These are phyloP conservation scores for Debaryomyces tyrocola DNA, from an alignment of 805 yeast genomes.

Conservation along the genomic window DNA sequence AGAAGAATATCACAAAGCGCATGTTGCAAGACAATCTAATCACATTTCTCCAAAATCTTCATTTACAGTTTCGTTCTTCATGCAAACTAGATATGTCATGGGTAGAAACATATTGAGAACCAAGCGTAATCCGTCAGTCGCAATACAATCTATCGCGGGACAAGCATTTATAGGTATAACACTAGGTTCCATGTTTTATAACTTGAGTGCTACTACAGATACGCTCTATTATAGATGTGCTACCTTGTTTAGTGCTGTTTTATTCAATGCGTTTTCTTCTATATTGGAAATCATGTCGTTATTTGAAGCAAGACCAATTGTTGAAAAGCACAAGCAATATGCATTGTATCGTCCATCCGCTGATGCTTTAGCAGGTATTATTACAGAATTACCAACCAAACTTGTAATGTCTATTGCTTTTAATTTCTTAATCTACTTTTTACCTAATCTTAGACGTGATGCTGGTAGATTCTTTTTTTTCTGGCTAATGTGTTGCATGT, in stretches of 20 bases:
- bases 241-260: conserved; percentile 57
- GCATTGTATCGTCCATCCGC: conserved; percentile 74
- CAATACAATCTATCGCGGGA: conserved; percentile 51
- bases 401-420: conserved; percentile 29
- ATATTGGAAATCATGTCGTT: conserved; percentile 59
- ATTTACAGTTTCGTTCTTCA: conserved; percentile 43
- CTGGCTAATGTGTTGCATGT: conserved; percentile 29
- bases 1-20: conserved; percentile 37
- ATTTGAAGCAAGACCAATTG: conserved; percentile 62
- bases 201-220: conserved; percentile 46
- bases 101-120: conserved; percentile 55
- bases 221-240: conserved; percentile 68
- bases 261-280: conserved; percentile 61
- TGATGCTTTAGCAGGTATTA: conserved; percentile 62
- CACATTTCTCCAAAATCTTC: conserved; percentile 45
- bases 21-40: conserved; percentile 52
- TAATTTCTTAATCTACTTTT: conserved; percentile 43
- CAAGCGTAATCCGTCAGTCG: conserved; percentile 56
- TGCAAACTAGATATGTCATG: conserved; percentile 53
- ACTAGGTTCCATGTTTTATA: conserved; percentile 60
- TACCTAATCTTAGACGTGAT: conserved; percentile 44
- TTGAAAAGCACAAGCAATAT: conserved; percentile 69
- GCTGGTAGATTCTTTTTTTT: conserved; percentile 40
- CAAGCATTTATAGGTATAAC: conserved; percentile 57
- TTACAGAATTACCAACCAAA: conserved; percentile 67